Evolutionary conservation across 2,329 filamentous ascomycete genomes (phyloP).

Genomic region (Pseudohalonectria lignicola): DNA sequence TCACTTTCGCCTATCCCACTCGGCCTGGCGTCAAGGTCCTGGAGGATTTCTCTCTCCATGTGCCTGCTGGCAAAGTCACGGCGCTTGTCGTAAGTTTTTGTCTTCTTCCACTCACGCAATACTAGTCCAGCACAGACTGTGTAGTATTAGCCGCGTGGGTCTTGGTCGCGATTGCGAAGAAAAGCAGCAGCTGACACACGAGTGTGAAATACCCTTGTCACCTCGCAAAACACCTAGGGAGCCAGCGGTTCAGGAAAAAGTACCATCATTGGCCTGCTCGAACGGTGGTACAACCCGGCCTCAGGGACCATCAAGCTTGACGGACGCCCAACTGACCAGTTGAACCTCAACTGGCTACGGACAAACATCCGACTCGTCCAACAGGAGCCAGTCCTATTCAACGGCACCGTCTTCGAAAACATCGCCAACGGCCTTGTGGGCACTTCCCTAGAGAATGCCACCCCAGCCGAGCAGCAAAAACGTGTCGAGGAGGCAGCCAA

Average conservation of each 20-base stretch:
- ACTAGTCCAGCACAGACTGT: too few relatives aligned
- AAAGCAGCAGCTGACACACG: too few relatives aligned
- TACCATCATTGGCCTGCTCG: constrained; percentile 25
- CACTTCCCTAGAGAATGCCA: constrained; percentile 37
- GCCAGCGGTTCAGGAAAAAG: constrained; percentile 27
- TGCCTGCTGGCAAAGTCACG: constrained; percentile 33
- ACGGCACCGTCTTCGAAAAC: constrained; percentile 52
- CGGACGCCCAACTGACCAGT: constrained; percentile 17
- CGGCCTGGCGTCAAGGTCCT: constrained; percentile 29
- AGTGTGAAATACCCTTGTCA: too few relatives aligned
- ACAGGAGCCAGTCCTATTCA: constrained; percentile 59
- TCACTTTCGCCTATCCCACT: constrained; percentile 34
- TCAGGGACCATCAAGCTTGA: constrained; percentile 24
- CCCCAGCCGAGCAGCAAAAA: constrained; percentile 41
- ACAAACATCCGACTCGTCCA: constrained; percentile 55
- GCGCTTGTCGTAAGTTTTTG: constrained; percentile 24
- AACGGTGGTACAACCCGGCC: constrained; percentile 25
- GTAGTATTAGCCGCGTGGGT: too few relatives aligned
- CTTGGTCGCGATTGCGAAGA: too few relatives aligned
- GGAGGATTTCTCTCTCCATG: constrained; percentile 26
- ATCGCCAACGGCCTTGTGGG: constrained; percentile 48
- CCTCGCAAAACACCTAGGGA: too few relatives aligned
- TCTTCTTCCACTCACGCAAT: background rate
- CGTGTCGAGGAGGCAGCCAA: constrained; percentile 49
- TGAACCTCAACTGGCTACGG: constrained; percentile 38